These are phyloP conservation scores for Quercus engelmannii DNA, from an alignment of 306 rosid genomes.

Conservation along the genomic window DNA sequence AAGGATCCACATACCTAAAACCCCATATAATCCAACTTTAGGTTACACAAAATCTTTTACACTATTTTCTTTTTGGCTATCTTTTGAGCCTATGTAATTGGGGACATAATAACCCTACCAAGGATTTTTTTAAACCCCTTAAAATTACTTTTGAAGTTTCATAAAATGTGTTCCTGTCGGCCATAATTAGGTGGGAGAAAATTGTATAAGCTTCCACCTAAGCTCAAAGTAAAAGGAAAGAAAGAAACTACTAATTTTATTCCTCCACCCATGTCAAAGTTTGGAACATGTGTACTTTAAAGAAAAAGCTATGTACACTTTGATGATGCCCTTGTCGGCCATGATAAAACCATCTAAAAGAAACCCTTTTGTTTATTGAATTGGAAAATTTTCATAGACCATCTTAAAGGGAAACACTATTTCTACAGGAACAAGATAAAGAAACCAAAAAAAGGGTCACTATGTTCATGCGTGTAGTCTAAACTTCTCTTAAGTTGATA, in stretches of 20 bases:
- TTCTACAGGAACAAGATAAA: neutral
- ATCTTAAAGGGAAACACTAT: neutral
- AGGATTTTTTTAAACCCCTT: constrained; percentile 13
- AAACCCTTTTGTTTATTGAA: constrained; percentile 9
- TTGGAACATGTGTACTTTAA: constrained; percentile 75
- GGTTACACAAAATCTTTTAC: constrained; percentile 44
- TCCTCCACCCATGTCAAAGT: constrained; percentile 71
- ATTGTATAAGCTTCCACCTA: constrained; percentile 50
- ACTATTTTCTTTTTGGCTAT: constrained; percentile 31
- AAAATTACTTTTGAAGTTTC: constrained; percentile 61
- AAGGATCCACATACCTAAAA: constrained; percentile 32
- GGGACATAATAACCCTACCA: constrained; percentile 72
- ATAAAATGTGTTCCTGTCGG: constrained; percentile 68
- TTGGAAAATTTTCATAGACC: neutral
- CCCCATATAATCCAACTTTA: constrained; percentile 52
- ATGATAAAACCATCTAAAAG: constrained; percentile 54
- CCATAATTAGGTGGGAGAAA: constrained; percentile 67
- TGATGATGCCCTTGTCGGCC: constrained; percentile 85
- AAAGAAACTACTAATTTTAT: constrained; percentile 31
- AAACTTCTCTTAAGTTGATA: neutral
- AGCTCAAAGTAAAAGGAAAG: constrained; percentile 31
- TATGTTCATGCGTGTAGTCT: neutral
- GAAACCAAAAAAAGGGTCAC: neutral
- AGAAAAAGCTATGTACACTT: constrained; percentile 52
- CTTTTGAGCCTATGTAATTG: constrained; percentile 31